Percentiles rank a stretch among this genome's conserved stretches.
Evolutionary conservation across 2,329 filamentous ascomycete genomes (phyloP).

Genomic region (Ceratocystiopsis brevicomis): DNA sequence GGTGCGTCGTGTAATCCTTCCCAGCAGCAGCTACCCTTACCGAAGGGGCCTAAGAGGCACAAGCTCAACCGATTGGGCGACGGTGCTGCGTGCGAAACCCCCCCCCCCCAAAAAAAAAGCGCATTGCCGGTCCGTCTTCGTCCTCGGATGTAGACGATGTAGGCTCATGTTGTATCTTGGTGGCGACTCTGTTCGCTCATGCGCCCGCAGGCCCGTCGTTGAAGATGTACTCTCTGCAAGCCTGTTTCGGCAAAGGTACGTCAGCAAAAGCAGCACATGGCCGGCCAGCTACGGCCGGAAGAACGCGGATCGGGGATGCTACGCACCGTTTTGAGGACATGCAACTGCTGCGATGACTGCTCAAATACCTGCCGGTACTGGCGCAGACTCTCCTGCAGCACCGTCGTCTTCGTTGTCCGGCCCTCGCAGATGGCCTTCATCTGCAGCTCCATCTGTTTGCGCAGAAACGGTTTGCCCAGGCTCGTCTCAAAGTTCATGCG

Average conservation of each 20-base stretch:
- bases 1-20: no score
- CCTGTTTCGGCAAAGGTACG: conserved; percentile 13
- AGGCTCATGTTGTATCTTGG: no score
- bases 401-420: conserved; percentile 49
- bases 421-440: conserved; percentile 97
- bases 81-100: no score
- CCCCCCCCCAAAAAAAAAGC: no score
- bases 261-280: background rate
- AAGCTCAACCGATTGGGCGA: no score
- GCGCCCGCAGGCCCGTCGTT: conserved; percentile 6
- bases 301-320: background rate
- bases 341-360: conserved; percentile 59
- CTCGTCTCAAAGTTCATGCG: conserved; percentile 84
- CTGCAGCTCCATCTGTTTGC: conserved; percentile 93
- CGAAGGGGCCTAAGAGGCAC: no score
- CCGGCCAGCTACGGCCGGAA: background rate
- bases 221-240: conserved; percentile 36
- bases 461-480: conserved; percentile 83
- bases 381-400: conserved; percentile 65
- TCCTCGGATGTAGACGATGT: no score
- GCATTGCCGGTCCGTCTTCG: no score
- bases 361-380: conserved; percentile 78
- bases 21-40: no score
- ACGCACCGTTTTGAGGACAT: conserved; percentile 38
- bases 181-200: no score